These are phyloP conservation scores for Fusarium pseudoanthophilum DNA, from an alignment of 2,329 filamentous ascomycete species.

Conservation along the genomic window DNA sequence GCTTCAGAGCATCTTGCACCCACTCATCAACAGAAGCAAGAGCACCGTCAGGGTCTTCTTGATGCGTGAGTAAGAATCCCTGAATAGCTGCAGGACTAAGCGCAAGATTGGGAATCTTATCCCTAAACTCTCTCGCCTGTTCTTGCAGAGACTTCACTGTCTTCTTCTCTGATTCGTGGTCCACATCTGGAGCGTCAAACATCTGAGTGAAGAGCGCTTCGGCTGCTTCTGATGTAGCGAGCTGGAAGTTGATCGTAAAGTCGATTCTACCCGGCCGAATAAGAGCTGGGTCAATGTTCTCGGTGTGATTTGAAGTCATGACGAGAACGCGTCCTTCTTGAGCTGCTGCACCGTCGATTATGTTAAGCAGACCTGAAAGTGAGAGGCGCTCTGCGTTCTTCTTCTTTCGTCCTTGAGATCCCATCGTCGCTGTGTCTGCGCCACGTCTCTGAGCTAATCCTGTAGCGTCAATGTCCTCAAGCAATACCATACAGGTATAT, in stretches of 20 bases:
- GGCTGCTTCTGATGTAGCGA: constrained; percentile 4
- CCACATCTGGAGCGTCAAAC: background rate
- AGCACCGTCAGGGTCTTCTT: constrained; percentile 8
- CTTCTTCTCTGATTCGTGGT: background rate
- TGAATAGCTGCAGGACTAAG: constrained; percentile 28
- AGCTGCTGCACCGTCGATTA: constrained; percentile 74
- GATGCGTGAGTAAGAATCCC: constrained; percentile 14
- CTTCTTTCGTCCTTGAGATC: background rate
- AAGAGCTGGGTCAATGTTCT: constrained; percentile 15
- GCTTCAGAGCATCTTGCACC: background rate
- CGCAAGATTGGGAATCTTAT: background rate
- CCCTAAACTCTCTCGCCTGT: background rate
- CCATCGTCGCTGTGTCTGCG: background rate
- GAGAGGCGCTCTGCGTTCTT: background rate
- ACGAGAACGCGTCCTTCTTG: constrained; percentile 75
- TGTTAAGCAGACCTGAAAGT: constrained; percentile 73
- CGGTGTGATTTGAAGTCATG: constrained; percentile 72
- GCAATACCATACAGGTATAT: background rate
- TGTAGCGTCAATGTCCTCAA: constrained; percentile 16
- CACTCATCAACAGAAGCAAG: background rate
- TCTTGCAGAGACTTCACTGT: background rate
- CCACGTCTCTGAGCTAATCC: constrained; percentile 6
- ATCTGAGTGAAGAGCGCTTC: constrained; percentile 1
- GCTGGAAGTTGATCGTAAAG: constrained; percentile 11
- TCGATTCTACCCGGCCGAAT: constrained; percentile 5